Evolutionary conservation across 2,329 filamentous ascomycete species (phyloP).

Genomic region (Metarhizium album): DNA sequence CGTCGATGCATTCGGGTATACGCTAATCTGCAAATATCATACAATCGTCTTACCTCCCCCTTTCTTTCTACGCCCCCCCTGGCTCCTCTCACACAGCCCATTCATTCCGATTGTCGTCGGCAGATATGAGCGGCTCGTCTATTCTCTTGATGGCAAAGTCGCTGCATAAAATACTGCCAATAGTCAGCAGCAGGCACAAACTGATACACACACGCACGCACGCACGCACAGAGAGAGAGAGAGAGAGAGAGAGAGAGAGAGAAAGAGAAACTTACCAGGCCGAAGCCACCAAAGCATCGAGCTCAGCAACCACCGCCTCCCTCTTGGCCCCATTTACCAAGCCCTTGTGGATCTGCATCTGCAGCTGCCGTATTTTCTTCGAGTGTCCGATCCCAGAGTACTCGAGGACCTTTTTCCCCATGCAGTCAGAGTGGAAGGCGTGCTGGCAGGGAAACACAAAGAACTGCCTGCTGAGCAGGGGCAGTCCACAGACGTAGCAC

Average conservation of each 20-base stretch:
- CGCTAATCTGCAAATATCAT: constrained; percentile 13
- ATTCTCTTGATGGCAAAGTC: constrained; percentile 92
- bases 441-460: constrained; percentile 99
- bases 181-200: no score
- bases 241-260: no score
- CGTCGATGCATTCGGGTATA: constrained; percentile 14
- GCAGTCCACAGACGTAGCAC: constrained; percentile 80
- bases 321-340: constrained; percentile 58
- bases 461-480: constrained; percentile 81
- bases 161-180: constrained; percentile 72
- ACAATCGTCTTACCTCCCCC: background rate
- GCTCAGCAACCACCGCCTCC: constrained; percentile 74
- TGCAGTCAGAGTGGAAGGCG: constrained; percentile 90
- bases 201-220: no score
- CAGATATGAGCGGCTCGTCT: constrained; percentile 79
- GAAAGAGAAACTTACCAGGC: constrained; percentile 74
- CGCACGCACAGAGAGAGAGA: no score
- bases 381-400: constrained; percentile 66
- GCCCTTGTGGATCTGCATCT: constrained; percentile 71
- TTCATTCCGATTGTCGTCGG: constrained; percentile 62
- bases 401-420: constrained; percentile 77
- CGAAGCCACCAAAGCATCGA: constrained; percentile 85
- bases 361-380: constrained; percentile 73
- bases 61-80: no score
- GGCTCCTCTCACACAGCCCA: constrained; percentile 57